phyloP scores from a whole-genome alignment of 805 yeast species.

The Teunomyces kruisii region DNA sequence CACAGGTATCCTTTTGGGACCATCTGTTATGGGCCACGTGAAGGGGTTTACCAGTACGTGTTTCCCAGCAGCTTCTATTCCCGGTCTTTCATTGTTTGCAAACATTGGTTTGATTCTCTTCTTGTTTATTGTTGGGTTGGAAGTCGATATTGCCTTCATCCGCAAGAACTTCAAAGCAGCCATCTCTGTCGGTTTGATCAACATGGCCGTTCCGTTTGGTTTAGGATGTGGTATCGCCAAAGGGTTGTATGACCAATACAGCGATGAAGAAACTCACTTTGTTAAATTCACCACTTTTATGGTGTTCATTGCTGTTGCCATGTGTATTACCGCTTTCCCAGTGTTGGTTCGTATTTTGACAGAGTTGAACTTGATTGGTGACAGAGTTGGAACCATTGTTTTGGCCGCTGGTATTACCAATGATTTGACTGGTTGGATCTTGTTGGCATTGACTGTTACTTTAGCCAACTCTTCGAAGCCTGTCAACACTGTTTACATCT shows the following conservation, averaged over 20 bases:
- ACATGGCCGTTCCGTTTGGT: slow-evolving; percentile 79
- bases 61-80: slow-evolving; percentile 62
- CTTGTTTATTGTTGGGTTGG: slow-evolving; percentile 75
- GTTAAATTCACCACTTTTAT: slow-evolving; percentile 66
- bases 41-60: slow-evolving; percentile 65
- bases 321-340: slow-evolving; percentile 85
- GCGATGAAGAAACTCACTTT: slow-evolving; percentile 19
- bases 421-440: slow-evolving; percentile 79
- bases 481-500: slow-evolving; percentile 65
- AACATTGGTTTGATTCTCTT: slow-evolving; percentile 74
- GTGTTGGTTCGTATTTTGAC: slow-evolving; percentile 77
- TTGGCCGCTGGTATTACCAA: slow-evolving; percentile 81
- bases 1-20: slow-evolving; percentile 74
- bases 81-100: slow-evolving; percentile 66
- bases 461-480: slow-evolving; percentile 73
- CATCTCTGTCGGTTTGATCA: slow-evolving; percentile 63
- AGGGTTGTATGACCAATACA: slow-evolving; percentile 62
- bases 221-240: slow-evolving; percentile 70
- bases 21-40: slow-evolving; percentile 69
- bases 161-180: slow-evolving; percentile 62
- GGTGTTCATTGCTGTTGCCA: slow-evolving; percentile 81
- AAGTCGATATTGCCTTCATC: slow-evolving; percentile 69
- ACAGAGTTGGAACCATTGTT: slow-evolving; percentile 69
- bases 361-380: slow-evolving; percentile 67
- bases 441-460: slow-evolving; percentile 73